Conservation (phyloP, 306 rosid genomes). For the Betula pendula region DNA sequence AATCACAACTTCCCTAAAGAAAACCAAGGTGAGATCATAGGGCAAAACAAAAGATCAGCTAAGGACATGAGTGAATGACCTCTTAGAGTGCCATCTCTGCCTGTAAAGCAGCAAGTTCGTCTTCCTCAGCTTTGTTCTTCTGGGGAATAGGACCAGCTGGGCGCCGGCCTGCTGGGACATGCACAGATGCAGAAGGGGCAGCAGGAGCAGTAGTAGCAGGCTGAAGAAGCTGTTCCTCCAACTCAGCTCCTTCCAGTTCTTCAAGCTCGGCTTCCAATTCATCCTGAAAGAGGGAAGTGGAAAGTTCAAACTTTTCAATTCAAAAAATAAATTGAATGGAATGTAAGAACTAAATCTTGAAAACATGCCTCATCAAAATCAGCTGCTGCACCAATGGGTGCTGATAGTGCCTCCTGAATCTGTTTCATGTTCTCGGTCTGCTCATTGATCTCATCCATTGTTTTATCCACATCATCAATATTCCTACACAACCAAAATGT, state of each 20-base stretch:
- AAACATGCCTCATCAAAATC: slow-evolving; percentile 89
- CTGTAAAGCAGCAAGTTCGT: slow-evolving; percentile 92
- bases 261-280: slow-evolving; percentile 98
- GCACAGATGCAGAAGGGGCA: slow-evolving; percentile 92
- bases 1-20: neutral
- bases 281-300: slow-evolving; percentile 52
- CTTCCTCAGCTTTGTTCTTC: slow-evolving; percentile 82
- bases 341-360: slow-evolving; percentile 8
- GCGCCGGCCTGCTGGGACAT: slow-evolving; percentile 76
- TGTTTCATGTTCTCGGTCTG: slow-evolving; percentile 98
- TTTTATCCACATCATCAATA: slow-evolving; percentile 93
- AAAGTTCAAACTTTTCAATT: slow-evolving; percentile 16
- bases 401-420: slow-evolving; percentile 92
- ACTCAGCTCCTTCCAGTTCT: slow-evolving; percentile 95
- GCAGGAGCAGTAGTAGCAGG: slow-evolving; percentile 92
- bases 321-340: neutral
- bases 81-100: slow-evolving; percentile 99
- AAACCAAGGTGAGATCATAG: neutral
- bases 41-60: neutral
- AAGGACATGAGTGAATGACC: slow-evolving; percentile 35
- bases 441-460: slow-evolving; percentile 98
- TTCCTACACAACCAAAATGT: slow-evolving; percentile 54
- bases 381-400: slow-evolving; percentile 84
- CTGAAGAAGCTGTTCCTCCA: slow-evolving; percentile 98
- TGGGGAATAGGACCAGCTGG: slow-evolving; percentile 66